These are phyloP conservation scores for Ustilago loliicola DNA, from an alignment of 1,284 basidiomycete species.

Conservation along the genomic window DNA sequence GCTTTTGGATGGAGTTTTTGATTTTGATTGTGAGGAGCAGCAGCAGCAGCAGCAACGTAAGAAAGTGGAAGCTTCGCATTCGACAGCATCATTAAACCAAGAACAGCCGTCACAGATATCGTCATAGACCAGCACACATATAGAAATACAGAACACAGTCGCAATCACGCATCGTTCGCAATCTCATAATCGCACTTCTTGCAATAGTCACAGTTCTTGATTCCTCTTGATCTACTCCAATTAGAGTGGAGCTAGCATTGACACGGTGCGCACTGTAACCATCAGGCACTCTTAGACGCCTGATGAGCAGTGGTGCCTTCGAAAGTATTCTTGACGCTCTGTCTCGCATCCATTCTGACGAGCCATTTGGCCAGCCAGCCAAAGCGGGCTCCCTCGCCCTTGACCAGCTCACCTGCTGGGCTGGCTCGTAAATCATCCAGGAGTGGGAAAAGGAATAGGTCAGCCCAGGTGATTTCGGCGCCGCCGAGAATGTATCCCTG, in stretches of 20 bases:
- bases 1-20: constrained; percentile 4
- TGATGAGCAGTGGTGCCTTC: constrained; percentile 17
- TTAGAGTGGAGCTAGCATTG: too few relatives aligned
- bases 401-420: constrained; percentile 16
- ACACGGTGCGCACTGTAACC: too few relatives aligned
- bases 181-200: not conserved
- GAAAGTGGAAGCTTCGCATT: not conserved
- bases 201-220: not conserved
- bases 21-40: constrained; percentile 19
- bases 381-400: constrained; percentile 24
- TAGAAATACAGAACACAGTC: not conserved
- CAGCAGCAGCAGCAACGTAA: constrained; percentile 15
- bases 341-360: constrained; percentile 23
- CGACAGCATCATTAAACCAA: not conserved
- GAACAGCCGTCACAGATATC: not conserved
- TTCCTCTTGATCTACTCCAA: too few relatives aligned
- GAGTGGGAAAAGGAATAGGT: constrained; percentile 51
- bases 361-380: constrained; percentile 31
- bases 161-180: not conserved
- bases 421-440: constrained; percentile 33
- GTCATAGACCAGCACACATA: not conserved
- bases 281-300: constrained; percentile 2
- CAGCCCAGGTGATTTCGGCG: constrained; percentile 32
- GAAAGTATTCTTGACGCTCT: constrained; percentile 23
- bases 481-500: constrained; percentile 25